Base-by-base conservation (phyloP, 257 asterid species). In the Striga asiatica region DNA sequence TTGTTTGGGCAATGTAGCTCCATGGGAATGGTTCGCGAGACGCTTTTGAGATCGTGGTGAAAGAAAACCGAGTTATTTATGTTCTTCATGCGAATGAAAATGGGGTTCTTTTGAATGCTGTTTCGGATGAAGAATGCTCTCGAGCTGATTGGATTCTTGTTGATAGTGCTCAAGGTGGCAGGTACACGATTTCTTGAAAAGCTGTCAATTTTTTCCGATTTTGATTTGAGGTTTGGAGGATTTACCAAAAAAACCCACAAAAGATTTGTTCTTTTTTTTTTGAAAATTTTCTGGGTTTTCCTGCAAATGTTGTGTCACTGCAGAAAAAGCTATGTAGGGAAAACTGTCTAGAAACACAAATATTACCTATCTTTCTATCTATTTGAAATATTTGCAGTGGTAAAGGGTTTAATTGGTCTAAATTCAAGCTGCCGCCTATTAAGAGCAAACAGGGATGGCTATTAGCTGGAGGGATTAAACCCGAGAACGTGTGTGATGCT, bases 151-250 rank as follows among this genome's bases (percentile, higher is more conserved):
- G 95, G 97, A 28, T 88, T 70, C 99, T 92, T 47, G 94, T 82
- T 47, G 97, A 85, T 61, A 88, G 97, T 67, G 94, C 95, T 58
- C 66, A 41, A 62, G 99, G 97, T 32, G 99, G 99, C 72, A 92
- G 97, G 99, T 92, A 62, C 21, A n/a, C 38, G n/a, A n/a, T n/a
- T n/a, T 6, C n/a, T 35, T 16, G n/a, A 35, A 2, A 1, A 35
- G n/a, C 9, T 8, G 10, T 32, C 11, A 32, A 7, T n/a, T 8
- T 35, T 6, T 6, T 41, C 16, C 7, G 48, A 41, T 13, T 38
- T 2, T 13, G 46, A 13, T 13, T 2, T 17, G 1, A 42, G 11
- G 49, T 42, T 41, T 42, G 8, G 12, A 1, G 22, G 16, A 42
- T 14, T 16, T 42, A 42, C 49, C 3, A 42, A 37, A 37, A 37